A percentile compares a stretch with the other conserved stretches of the same genome.
These are phyloP conservation scores for Plectosphaerella plurivora DNA, from an alignment of 2,329 filamentous ascomycete species.

Conservation along the genomic window DNA sequence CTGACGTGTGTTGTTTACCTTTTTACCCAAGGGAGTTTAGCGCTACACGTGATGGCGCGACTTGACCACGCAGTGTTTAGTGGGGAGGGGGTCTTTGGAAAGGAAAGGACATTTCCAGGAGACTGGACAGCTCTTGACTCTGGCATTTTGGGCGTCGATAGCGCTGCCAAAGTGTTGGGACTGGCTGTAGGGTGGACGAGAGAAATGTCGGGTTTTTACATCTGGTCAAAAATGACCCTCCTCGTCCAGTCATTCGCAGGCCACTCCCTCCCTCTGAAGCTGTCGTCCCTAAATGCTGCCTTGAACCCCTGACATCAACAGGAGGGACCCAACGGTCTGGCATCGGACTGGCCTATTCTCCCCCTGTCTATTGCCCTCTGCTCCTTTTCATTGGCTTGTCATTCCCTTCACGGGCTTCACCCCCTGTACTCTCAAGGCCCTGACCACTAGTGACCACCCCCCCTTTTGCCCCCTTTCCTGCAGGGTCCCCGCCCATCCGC, in stretches of 20 bases:
- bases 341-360: not conserved
- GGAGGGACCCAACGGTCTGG: constrained; percentile 2
- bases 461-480: not conserved
- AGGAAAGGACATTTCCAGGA: not conserved
- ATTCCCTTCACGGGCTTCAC: not conserved
- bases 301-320: too few relatives aligned
- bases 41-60: constrained; percentile 10
- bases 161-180: too few relatives aligned
- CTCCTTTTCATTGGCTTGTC: not conserved
- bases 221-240: too few relatives aligned
- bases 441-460: not conserved
- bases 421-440: too few relatives aligned
- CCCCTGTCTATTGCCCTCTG: not conserved
- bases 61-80: not conserved
- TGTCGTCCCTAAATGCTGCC: too few relatives aligned
- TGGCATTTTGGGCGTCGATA: too few relatives aligned
- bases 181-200: not conserved
- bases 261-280: too few relatives aligned
- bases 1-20: constrained; percentile 12
- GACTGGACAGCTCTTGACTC: too few relatives aligned
- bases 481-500: not conserved
- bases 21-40: constrained; percentile 8
- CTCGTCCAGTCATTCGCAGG: too few relatives aligned
- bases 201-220: not conserved
- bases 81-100: not conserved